phyloP scores from a whole-genome alignment of 2,329 filamentous ascomycete species.

The Colletotrichum sp. region DNA sequence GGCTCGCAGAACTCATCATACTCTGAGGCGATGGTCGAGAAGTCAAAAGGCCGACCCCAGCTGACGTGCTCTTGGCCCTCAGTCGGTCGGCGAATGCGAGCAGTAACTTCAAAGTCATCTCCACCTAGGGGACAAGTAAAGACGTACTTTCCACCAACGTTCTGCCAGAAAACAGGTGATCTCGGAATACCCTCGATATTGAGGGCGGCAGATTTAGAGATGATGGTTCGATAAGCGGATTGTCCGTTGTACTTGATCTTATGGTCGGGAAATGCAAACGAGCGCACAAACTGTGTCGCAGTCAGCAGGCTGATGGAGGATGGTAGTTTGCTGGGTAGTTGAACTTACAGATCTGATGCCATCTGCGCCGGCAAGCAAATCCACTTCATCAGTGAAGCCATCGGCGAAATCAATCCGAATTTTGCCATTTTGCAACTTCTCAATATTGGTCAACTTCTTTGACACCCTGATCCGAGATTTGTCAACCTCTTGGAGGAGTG shows the following conservation, averaged over 20 bases:
- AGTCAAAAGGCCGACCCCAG: slow-evolving; percentile 31
- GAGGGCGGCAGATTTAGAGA: slow-evolving; percentile 27
- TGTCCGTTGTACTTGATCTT: slow-evolving; percentile 47
- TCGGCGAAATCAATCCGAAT: slow-evolving; percentile 51
- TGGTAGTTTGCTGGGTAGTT: rapidly evolving
- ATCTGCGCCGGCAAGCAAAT: slow-evolving; percentile 57
- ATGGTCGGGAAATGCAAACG: slow-evolving; percentile 45
- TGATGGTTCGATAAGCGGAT: slow-evolving; percentile 36
- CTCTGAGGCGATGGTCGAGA: slow-evolving; percentile 21
- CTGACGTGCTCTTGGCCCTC: slow-evolving; percentile 31
- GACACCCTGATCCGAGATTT: slow-evolving; percentile 46
- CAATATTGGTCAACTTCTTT: slow-evolving; percentile 45
- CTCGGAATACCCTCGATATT: slow-evolving; percentile 33
- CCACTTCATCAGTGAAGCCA: slow-evolving; percentile 39
- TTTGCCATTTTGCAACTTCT: slow-evolving; percentile 39
- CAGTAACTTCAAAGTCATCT: slow-evolving; percentile 38
- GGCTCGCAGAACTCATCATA: slow-evolving; percentile 36
- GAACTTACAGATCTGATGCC: slow-evolving; percentile 52
- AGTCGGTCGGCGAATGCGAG: slow-evolving; percentile 24
- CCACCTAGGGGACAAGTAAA: slow-evolving; percentile 37
- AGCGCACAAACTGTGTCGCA: slow-evolving; percentile 39
- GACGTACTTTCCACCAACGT: slow-evolving; percentile 32
- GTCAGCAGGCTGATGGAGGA: rapidly evolving
- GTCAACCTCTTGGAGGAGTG: slow-evolving; percentile 51
- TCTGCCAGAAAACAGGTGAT: slow-evolving; percentile 35